phyloP scores from a whole-genome alignment of 2,329 filamentous ascomycete genomes.

The Cadophora malorum region DNA sequence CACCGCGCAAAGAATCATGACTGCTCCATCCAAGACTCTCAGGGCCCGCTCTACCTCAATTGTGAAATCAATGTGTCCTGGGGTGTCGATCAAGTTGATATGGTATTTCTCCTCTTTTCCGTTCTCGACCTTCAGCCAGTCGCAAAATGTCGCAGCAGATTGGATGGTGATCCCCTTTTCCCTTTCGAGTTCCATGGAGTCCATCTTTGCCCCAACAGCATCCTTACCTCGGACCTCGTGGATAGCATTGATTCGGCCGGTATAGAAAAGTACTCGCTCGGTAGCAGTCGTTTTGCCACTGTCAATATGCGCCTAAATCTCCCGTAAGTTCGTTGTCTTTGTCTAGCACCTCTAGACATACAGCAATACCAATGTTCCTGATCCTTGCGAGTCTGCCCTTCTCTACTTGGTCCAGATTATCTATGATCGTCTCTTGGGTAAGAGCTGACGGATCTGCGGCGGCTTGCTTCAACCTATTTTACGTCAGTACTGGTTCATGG shows the following conservation, averaged over 20 bases:
- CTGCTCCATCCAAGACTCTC: conserved; percentile 92
- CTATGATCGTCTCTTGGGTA: conserved; percentile 41
- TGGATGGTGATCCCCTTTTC: conserved; percentile 99
- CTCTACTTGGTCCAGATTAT: conserved; percentile 65
- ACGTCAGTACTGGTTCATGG: neutral
- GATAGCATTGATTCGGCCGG: conserved; percentile 93
- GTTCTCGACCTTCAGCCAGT: conserved; percentile 89
- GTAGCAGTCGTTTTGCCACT: conserved; percentile 97
- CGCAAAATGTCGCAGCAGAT: conserved; percentile 95
- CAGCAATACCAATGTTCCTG: conserved; percentile 97
- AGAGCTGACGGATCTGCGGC: conserved; percentile 39
- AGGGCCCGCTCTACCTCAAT: conserved; percentile 97
- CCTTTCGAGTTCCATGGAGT: conserved; percentile 98
- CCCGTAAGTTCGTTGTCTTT: neutral
- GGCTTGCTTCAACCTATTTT: conserved; percentile 41
- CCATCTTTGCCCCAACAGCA: conserved; percentile 97
- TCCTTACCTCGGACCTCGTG: conserved; percentile 97
- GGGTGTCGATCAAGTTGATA: conserved; percentile 98
- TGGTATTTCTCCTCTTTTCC: conserved; percentile 91
- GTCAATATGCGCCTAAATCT: conserved; percentile 86
- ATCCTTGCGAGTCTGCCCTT: conserved; percentile 78
- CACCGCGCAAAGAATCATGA: conserved; percentile 98
- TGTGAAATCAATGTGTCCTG: conserved; percentile 98
- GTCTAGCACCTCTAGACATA: conserved; percentile 52
- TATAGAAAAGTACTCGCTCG: conserved; percentile 97